Conservation (phyloP, 805 yeast genomes). For the Zygosaccharomyces bailii region DNA sequence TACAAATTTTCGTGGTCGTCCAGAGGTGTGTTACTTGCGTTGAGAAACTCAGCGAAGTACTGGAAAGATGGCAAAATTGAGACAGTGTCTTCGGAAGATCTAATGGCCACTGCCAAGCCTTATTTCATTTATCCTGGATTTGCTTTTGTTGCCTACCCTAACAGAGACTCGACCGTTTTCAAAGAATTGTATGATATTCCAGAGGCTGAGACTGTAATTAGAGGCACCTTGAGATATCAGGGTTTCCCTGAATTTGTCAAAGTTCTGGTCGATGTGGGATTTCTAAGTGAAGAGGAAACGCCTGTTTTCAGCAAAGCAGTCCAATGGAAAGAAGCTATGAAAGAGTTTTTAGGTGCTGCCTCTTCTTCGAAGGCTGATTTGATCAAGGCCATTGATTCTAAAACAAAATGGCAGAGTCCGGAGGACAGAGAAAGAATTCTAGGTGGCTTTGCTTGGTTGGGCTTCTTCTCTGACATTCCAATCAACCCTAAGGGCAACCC, state of each 20-base stretch:
- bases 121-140: conserved; percentile 95
- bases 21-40: conserved; percentile 93
- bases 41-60: conserved; percentile 89
- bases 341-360: conserved; percentile 67
- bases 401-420: conserved; percentile 75
- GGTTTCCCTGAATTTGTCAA: conserved; percentile 98
- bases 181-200: conserved; percentile 91
- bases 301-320: conserved; percentile 54
- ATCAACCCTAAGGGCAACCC: conserved; percentile 92
- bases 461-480: conserved; percentile 71
- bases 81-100: conserved; percentile 77
- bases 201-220: conserved; percentile 93
- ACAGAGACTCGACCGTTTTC: conserved; percentile 95
- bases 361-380: conserved; percentile 71
- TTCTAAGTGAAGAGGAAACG: conserved; percentile 73
- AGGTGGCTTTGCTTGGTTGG: conserved; percentile 90
- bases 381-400: conserved; percentile 66
- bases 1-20: conserved; percentile 99
- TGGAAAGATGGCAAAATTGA: conserved; percentile 83
- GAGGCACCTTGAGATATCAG: conserved; percentile 97
- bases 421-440: conserved; percentile 84
- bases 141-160: conserved; percentile 93
- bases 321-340: conserved; percentile 88
- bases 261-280: conserved; percentile 90
- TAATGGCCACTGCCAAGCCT: conserved; percentile 93